A percentile compares a stretch with the other conserved stretches of the same genome.
Conservation (phyloP, 2,329 filamentous ascomycete species). For the Juglanconis juglandina region DNA sequence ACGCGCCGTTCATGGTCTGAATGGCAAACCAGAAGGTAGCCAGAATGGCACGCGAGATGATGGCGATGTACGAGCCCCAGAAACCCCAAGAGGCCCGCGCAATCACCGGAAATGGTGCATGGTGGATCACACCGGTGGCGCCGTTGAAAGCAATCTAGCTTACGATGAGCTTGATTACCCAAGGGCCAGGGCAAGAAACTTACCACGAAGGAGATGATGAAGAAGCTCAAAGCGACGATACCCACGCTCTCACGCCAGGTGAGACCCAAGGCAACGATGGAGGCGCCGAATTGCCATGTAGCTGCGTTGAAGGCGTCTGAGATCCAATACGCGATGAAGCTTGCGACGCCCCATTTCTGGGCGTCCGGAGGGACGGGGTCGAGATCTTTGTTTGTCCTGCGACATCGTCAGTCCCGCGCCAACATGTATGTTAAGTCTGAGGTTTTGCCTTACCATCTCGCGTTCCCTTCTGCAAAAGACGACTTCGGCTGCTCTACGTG, state of each 20-base stretch:
- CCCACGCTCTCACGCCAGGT: conserved; percentile 1
- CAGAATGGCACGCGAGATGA: conserved; percentile 32
- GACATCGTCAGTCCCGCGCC: background rate
- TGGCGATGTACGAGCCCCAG: conserved; percentile 31
- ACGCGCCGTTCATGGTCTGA: conserved; percentile 28
- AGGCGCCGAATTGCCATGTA: conserved; percentile 15
- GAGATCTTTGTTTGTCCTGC: conserved; percentile 2
- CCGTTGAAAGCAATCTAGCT: conserved; percentile 29
- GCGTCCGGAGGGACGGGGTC: background rate
- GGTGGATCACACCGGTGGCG: conserved; percentile 32
- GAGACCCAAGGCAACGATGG: conserved; percentile 2
- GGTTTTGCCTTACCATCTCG: conserved; percentile 4
- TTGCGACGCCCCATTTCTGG: background rate
- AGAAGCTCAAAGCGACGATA: conserved; percentile 15
- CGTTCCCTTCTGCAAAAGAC: conserved; percentile 11
- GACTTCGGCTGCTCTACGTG: conserved; percentile 12
- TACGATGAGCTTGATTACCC: background rate
- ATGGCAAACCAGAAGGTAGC: conserved; percentile 36
- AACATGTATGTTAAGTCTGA: background rate
- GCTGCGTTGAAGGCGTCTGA: conserved; percentile 6
- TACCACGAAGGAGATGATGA: conserved; percentile 15
- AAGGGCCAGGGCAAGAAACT: background rate
- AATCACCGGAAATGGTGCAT: conserved; percentile 36
- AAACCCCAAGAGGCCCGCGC: conserved; percentile 36
- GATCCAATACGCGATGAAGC: conserved; percentile 10